Evolutionary conservation across 306 rosid genomes (phyloP), one percentile per base, ranked within the genome.

Genomic region (Cucumis melo): DNA sequence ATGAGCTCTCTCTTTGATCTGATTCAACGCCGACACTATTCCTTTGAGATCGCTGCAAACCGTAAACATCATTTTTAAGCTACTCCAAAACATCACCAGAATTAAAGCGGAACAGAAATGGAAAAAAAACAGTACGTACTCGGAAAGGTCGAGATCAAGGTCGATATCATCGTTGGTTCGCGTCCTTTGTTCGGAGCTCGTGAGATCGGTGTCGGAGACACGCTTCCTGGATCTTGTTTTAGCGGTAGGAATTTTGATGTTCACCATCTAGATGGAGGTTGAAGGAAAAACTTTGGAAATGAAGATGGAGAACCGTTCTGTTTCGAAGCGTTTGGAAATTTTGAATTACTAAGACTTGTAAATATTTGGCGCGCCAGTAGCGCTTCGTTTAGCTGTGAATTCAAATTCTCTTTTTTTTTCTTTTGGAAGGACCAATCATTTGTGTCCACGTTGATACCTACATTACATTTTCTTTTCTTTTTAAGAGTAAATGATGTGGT

Each of bases 1-100:
- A 75, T 91, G 96, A 73, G 98, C 89, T 80, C 85, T 91, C 79
- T 91, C 97, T 83, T 84, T 83, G 75, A 93, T 91, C 82, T 86
- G 91, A 32, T 93, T 86, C 82, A 93, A 82, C 68, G 97, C 97
- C 38, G 96, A 87, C 82, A 93, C 83, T 65, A 93, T 82, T 59
- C 97, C 97, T 80, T 91, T 88, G 78, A 93, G 82, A 67, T 93
- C 96, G 80, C 97, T 93, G 85, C 72, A 86, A 41, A 75, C 76
- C 15, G 59, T 79, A 64, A 78, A 61, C 64, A 12, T 57, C 76
- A 60, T 24, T 53, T 50, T 23, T 81, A 57, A 59, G 72, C 53
- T 75, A 70, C 62, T 39, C 42, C 32, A 19, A 38, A 54, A 78
- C 2, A 51, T 57, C 58, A 34, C 62, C 41, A 10, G 19, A 74